Conservation (phyloP, 495 filamentous ascomycete genomes). For the Podospora pseudopauciseta region DNA sequence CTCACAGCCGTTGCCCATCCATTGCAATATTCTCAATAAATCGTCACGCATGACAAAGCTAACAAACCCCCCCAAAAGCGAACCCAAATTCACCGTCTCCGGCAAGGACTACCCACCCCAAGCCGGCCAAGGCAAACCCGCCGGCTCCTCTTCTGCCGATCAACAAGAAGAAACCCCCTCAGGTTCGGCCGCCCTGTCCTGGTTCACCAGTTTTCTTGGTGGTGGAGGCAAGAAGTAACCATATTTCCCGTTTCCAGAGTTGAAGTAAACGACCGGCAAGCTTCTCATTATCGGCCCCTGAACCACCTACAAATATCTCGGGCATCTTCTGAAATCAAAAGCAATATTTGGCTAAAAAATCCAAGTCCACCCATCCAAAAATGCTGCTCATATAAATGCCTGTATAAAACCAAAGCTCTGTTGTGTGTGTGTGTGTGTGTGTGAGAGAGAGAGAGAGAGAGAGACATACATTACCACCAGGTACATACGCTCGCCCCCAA, state of each 20-base stretch:
- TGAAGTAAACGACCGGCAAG: neutral
- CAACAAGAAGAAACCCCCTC: neutral
- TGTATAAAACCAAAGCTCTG: too few relatives aligned
- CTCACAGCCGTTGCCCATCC: neutral
- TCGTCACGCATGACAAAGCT: neutral
- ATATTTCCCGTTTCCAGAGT: neutral
- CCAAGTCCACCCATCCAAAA: too few relatives aligned
- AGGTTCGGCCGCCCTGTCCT: neutral
- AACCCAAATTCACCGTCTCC: slow-evolving; percentile 52
- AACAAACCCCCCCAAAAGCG: slow-evolving; percentile 3
- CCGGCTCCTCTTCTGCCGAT: neutral
- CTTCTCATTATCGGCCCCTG: neutral
- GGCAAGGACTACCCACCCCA: slow-evolving; percentile 63
- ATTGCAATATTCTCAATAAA: neutral
- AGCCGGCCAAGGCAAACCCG: slow-evolving; percentile 23
- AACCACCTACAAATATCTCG: too few relatives aligned
- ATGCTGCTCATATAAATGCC: too few relatives aligned
- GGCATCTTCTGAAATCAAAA: neutral
- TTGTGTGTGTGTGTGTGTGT: too few relatives aligned
- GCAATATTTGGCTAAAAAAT: too few relatives aligned
- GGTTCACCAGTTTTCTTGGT: neutral
- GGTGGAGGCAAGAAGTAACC: neutral
- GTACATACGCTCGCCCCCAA: too few relatives aligned
- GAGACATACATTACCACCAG: too few relatives aligned
- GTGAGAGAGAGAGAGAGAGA: too few relatives aligned